phyloP scores from a whole-genome alignment of 768 basidiomycete genomes.

The Amylocystis lapponica region DNA sequence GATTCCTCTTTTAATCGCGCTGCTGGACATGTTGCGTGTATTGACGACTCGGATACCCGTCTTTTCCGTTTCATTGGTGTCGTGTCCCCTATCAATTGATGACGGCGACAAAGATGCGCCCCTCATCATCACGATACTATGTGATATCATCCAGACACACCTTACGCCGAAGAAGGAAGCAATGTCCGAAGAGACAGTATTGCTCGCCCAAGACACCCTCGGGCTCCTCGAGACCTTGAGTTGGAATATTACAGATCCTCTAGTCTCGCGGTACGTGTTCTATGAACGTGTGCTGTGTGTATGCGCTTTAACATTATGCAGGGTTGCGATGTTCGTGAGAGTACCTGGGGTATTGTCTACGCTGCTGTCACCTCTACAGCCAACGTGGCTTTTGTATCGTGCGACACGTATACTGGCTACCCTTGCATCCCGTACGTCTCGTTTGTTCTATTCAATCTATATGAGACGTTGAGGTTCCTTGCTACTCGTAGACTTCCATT shows the following conservation, averaged over 20 bases:
- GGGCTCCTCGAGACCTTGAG: constrained; percentile 50
- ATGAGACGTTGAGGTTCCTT: too few species aligned
- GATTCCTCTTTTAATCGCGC: constrained; percentile 41
- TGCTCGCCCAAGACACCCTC: constrained; percentile 36
- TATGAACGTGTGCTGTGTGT: background rate
- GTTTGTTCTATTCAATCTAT: constrained; percentile 3
- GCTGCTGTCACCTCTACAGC: constrained; percentile 47
- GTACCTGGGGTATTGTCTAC: constrained; percentile 37
- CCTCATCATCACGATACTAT: constrained; percentile 35
- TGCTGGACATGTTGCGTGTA: constrained; percentile 47
- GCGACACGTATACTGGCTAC: constrained; percentile 46
- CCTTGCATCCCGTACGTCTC: constrained; percentile 48
- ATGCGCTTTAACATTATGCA: constrained; percentile 19
- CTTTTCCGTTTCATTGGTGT: constrained; percentile 36
- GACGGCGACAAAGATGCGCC: constrained; percentile 21
- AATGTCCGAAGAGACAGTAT: background rate
- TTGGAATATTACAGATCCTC: constrained; percentile 40
- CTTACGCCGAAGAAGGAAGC: constrained; percentile 26
- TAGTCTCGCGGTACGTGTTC: constrained; percentile 28
- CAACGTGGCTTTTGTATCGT: constrained; percentile 43
- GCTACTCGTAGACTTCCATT: constrained; percentile 1
- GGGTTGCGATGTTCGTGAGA: constrained; percentile 34
- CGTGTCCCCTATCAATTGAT: constrained; percentile 11
- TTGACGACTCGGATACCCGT: constrained; percentile 45
- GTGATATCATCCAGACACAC: constrained; percentile 36